A percentile compares a stretch with the other conserved stretches of the same genome.
Conservation (phyloP, 345 rosid species). For the Atalantia buxifolia region DNA sequence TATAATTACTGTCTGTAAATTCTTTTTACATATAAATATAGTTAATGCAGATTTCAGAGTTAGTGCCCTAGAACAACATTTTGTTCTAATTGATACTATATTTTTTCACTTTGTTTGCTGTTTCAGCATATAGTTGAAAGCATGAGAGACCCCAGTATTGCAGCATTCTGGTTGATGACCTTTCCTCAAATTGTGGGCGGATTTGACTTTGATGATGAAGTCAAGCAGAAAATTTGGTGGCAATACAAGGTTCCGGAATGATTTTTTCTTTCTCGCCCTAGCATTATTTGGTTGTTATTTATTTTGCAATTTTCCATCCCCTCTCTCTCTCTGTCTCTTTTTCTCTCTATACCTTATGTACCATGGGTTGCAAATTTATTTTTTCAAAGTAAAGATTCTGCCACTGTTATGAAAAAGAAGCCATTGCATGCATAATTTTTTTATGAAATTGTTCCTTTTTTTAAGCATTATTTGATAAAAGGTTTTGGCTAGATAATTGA, state of each 20-base stretch:
- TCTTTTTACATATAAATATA: not conserved
- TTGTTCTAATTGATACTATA: not conserved
- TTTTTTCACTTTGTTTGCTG: constrained; percentile 8
- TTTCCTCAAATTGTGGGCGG: constrained; percentile 86
- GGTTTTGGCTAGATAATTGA: not conserved
- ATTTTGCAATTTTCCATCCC: not conserved
- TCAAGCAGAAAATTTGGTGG: constrained; percentile 91
- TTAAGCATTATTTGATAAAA: not conserved
- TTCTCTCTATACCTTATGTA: not conserved
- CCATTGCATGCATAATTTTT: not conserved
- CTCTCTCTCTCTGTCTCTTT: not conserved
- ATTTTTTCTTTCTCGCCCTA: not conserved
- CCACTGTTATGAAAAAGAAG: not conserved
- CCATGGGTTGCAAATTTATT: not conserved
- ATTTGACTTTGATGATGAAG: constrained; percentile 73
- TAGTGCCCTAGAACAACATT: not conserved
- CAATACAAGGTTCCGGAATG: constrained; percentile 60
- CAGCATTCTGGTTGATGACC: constrained; percentile 92
- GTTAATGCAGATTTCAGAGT: not conserved
- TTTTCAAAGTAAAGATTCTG: constrained; percentile 1
- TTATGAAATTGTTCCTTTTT: not conserved
- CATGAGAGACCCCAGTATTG: constrained; percentile 96
- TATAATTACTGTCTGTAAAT: not conserved
- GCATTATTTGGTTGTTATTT: not conserved
- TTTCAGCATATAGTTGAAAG: constrained; percentile 91